Base-by-base conservation (phyloP, 192 early-diverging fungal genomes). In the Tieghemiomyces parasiticus region DNA sequence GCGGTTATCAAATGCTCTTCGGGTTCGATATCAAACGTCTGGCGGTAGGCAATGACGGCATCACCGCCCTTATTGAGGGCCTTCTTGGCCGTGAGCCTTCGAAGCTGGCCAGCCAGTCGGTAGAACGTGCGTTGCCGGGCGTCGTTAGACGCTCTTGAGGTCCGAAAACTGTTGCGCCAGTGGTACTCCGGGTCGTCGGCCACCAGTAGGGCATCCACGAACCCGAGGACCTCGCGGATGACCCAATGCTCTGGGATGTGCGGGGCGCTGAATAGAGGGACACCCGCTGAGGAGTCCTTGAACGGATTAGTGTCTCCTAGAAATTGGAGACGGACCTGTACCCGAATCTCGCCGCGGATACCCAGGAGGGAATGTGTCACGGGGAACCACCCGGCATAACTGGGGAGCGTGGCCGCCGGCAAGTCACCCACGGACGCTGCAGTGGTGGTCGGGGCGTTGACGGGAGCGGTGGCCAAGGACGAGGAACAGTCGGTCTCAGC, bases 271-370 rank as follows among this genome's bases (percentile, higher is more conserved):
- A 87, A 87, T 64, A 88, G 85, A 60, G 71, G 74, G 47, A 79
- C 73, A 30, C 82, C 78, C 1, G 79, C 76, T 2, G 79, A 81
- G 19, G 77, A 80, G 63, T 87, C 85, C 63, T 81, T 85, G 68
- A 90, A 89, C 14, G 85, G 88, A 63, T 90, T 90, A 26, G 78
- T 72, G 65, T 90, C 83, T 6, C 87, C 87, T 71, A 90, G 87
- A 62, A 88, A 87, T 60, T 89, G 81, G 50, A 89, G 61, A 44
- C 81, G 78, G 22, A 88, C 76, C 46, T 82, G 81, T 24, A 78
- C 74, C 44, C 83, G 77, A 42, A 90, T 65, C 62, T 90, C 88
- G 9, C 88, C 88, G 10, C 86, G 70, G 14, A 86, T 74, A 0
- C 85, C 85, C 22, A 78, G 67, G 55, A 89, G 73, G 0, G 84